These are phyloP conservation scores for Trichodelitschia bisporula DNA, from an alignment of 495 filamentous ascomycete genomes.

Conservation along the genomic window DNA sequence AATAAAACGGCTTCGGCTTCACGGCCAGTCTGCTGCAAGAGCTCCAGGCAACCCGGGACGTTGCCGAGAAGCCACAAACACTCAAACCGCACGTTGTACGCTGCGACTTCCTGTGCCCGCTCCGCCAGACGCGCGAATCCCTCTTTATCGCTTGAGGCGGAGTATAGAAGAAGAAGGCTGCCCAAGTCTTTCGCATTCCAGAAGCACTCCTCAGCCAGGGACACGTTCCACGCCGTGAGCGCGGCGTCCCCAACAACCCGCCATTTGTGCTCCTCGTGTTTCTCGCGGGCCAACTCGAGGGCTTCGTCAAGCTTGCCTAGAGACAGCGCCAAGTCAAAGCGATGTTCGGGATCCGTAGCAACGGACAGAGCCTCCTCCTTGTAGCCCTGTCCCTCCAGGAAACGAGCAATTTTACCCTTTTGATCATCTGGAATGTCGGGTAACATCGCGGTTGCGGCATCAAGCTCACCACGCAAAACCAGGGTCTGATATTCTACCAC, in stretches of 20 bases:
- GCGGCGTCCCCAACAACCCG: conserved; percentile 88
- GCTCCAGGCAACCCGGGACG: conserved; percentile 53
- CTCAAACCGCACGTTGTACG: conserved; percentile 80
- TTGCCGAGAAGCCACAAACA: conserved; percentile 75
- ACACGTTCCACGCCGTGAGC: conserved; percentile 61
- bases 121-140: conserved; percentile 46
- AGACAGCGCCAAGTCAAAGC: conserved; percentile 75
- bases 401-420: conserved; percentile 91
- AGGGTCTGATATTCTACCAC: conserved; percentile 95
- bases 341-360: conserved; percentile 89
- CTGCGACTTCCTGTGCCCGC: conserved; percentile 49
- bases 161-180: conserved; percentile 66
- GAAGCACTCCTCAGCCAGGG: conserved; percentile 82
- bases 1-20: conserved; percentile 72
- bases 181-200: conserved; percentile 69
- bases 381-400: conserved; percentile 91
- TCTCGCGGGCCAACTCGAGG: conserved; percentile 54
- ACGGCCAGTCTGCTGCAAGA: conserved; percentile 54
- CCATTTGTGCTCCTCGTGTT: conserved; percentile 89
- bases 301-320: conserved; percentile 69
- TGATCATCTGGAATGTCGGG: conserved; percentile 64
- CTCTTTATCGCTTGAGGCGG: conserved; percentile 47
- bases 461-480: conserved; percentile 86
- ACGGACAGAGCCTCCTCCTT: conserved; percentile 89
- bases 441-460: conserved; percentile 67